Evolutionary conservation across 208 protist genomes (phyloP), one percentile per base, ranked within the genome.

Genomic region (Trypanosoma scelopori): DNA sequence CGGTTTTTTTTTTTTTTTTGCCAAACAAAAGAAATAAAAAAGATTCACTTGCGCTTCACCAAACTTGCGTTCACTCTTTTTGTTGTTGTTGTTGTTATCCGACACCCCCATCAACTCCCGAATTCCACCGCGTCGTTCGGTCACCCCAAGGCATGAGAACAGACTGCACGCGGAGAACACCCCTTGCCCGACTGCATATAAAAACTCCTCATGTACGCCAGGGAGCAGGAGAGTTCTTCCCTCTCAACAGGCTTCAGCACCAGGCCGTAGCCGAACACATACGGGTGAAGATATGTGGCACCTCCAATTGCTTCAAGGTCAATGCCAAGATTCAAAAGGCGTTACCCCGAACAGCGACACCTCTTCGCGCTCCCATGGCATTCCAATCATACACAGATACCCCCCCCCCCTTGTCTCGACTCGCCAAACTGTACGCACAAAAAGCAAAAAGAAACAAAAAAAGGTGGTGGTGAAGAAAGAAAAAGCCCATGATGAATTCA

Each of bases 281-380:
- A 79, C n/a, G n/a, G n/a, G 65, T 88, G 79, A 6, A 79, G 79
- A 58, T 88, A 91, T 16, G 82, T 85, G 20, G 88, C 73, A 7
- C 75, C 75, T 16, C 57, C 68, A 7, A 86, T 43, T 1, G 81
- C 82, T 43, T 84, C 76, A 20, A 91, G 51, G 16, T 71, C 46
- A 3, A 71, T 71, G n/a, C 68, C 69, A 9, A 89, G 27, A 52
- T 84, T 84, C n/a, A 0, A 51, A 45, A 13, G 68, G 23, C 15
- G 22, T 43, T 1, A 74, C 45, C 32, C 39, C 43, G 16, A 55
- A 63, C 18, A 55, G 1, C n/a, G 65, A 58, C 0, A 55, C n/a
- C 41, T n/a, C 48, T 35, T 48, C 39, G 3, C 7, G 41, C 37
- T 35, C 13, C 16, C 25, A 20, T 53, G 65, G 52, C 65, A 53